phyloP scores from a whole-genome alignment of 2,329 filamentous ascomycete species.

The Talaromyces rugulosus region DNA sequence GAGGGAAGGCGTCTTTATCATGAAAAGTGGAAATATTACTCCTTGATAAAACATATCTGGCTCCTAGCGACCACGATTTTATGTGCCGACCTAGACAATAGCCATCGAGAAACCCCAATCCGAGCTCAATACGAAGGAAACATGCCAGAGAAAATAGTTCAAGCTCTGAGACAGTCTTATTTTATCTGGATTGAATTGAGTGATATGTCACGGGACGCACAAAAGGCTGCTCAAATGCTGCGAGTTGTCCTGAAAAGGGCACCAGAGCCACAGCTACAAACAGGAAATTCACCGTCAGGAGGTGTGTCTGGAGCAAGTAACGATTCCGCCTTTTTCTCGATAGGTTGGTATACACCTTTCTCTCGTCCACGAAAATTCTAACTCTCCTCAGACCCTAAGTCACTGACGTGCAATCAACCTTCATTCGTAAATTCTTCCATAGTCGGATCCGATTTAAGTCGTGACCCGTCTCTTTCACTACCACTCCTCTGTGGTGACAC shows the following conservation, averaged over 20 bases:
- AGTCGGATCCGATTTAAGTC: neutral
- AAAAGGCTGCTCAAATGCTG: conserved; percentile 6
- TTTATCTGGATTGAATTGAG: conserved; percentile 2
- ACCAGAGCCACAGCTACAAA: neutral
- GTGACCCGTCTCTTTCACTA: neutral
- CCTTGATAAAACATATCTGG: conserved; percentile 8
- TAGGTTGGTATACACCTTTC: neutral
- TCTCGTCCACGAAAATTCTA: neutral
- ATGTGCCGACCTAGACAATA: conserved; percentile 7
- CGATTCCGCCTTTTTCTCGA: neutral
- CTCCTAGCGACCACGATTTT: conserved; percentile 9
- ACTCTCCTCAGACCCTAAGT: neutral
- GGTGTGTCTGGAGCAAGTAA: neutral
- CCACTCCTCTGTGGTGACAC: neutral
- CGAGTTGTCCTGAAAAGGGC: conserved; percentile 8
- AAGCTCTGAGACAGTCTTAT: conserved; percentile 6
- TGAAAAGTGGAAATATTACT: conserved; percentile 6
- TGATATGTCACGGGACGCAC: conserved; percentile 4
- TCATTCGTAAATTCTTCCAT: neutral
- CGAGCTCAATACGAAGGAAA: neutral
- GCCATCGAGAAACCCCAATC: neutral
- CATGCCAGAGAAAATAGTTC: neutral
- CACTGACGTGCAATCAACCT: neutral
- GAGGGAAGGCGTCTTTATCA: conserved; percentile 7
- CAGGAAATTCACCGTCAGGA: neutral